Evolutionary conservation across 257 asterid species (phyloP), one percentile per base, ranked within the genome.

Genomic region (Nicotiana undulata): DNA sequence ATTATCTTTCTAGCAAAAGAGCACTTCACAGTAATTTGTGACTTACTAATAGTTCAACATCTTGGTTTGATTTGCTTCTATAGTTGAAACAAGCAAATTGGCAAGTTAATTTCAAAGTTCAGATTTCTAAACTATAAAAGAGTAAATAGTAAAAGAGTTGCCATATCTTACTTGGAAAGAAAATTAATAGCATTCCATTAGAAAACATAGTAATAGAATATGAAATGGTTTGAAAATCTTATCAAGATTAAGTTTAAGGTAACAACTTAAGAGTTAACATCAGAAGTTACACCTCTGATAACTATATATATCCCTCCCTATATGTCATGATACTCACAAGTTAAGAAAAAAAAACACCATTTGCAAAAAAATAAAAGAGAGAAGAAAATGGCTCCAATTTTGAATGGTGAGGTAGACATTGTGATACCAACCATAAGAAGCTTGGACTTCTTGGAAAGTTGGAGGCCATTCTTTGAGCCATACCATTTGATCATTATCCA

Each of bases 401-500:
- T 86, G 67, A 81, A 78, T n/a, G 87, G 81, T 79, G 88, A 87
- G 75, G 83, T 87, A 10, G 90, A 87, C 84, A 87, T 87, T 4
- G 90, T 87, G 52, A 87, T 87, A 16, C 88, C 90, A 77, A 87
- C 90, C 26, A 87, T 87, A 20, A 76, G 90, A 44, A 87, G 83
- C 83, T 59, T 87, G 78, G 82, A 85, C 80, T 87, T 87, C 82
- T 34, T 87, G 77, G 90, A 87, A 53, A 75, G 65, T 70, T 87
- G 88, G 90, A 84, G 90, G 79, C 88, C 90, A 20, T 87, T 85
- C 75, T 83, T 87, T 67, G 81, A 87, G 80, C 86, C 87, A 26
- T 87, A 85, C 78, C 88, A 87, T 82, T 77, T 87, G 82, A 87
- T 87, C 82, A 87, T 87, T 28, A 85, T 87, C 4, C 90, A 87